Conservation (phyloP, 2,329 filamentous ascomycete species). For the Onygenales sp. region DNA sequence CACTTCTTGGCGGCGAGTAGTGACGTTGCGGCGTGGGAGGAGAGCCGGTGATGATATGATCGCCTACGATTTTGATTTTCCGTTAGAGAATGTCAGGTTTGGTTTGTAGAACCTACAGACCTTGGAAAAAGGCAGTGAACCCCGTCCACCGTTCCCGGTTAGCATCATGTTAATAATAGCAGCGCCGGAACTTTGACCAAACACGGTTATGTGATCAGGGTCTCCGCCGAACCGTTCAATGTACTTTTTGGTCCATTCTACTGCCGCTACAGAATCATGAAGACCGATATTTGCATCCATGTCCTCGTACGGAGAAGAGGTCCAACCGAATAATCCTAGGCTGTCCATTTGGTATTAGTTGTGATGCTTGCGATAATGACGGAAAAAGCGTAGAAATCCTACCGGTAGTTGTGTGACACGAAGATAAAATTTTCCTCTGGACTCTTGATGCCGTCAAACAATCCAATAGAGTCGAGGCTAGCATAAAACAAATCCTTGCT, state of each 20-base stretch:
- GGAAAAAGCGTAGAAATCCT: background rate
- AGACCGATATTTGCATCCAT: slow-evolving; percentile 6
- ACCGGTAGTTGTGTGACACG: slow-evolving; percentile 6
- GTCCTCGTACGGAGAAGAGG: background rate
- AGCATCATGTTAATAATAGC: slow-evolving; percentile 47
- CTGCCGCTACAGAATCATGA: slow-evolving; percentile 1
- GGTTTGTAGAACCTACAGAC: background rate
- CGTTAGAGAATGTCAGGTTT: background rate
- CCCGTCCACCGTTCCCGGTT: slow-evolving; percentile 9
- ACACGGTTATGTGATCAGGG: slow-evolving; percentile 36
- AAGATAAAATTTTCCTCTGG: slow-evolving; percentile 1
- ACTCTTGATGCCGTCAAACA: slow-evolving; percentile 3
- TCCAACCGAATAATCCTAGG: slow-evolving; percentile 1
- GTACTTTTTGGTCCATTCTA: slow-evolving; percentile 37
- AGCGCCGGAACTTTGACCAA: slow-evolving; percentile 43
- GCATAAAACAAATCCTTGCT: slow-evolving; percentile 1
- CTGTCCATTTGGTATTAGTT: background rate
- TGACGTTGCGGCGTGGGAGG: background rate
- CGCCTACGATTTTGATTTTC: background rate
- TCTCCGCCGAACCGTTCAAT: slow-evolving; percentile 41
- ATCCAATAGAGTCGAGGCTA: background rate
- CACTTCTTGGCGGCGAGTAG: background rate
- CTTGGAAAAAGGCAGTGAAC: slow-evolving; percentile 1
- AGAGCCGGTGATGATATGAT: slow-evolving; percentile 3
- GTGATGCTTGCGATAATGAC: background rate